A percentile compares a stretch with the other conserved stretches of the same genome.
These are phyloP conservation scores for Vairimorpha ceranae DNA, from an alignment of 371 early-diverging fungal species.

Conservation along the genomic window DNA sequence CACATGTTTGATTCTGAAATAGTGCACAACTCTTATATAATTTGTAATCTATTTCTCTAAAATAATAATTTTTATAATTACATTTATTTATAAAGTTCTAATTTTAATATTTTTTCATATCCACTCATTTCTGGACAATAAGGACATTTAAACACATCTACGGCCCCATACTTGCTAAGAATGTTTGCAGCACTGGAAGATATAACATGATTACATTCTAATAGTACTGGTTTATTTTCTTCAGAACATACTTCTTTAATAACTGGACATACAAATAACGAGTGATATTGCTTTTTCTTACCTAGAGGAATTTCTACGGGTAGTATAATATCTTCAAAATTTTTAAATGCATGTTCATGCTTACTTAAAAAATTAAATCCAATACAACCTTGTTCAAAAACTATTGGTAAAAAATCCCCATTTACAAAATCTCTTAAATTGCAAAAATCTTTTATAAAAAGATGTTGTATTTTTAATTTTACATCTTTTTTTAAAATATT, in stretches of 20 bases:
- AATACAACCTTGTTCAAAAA: constrained; percentile 9
- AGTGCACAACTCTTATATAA: too few species aligned
- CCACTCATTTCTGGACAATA: constrained; percentile 77
- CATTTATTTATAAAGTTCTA: not conserved
- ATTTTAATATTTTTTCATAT: constrained; percentile 15
- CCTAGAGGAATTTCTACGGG: constrained; percentile 29
- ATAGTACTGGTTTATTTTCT: constrained; percentile 91
- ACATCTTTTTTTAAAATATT: not conserved
- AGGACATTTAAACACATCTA: constrained; percentile 72
- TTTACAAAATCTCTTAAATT: not conserved
- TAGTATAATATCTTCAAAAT: constrained; percentile 20
- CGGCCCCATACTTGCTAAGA: constrained; percentile 67
- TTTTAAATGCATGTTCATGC: not conserved
- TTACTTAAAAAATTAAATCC: constrained; percentile 8
- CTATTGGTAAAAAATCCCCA: not conserved
- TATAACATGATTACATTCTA: constrained; percentile 89
- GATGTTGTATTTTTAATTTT: not conserved
- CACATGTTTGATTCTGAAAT: not conserved
- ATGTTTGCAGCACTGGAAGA: constrained; percentile 75
- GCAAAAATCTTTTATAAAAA: constrained; percentile 1
- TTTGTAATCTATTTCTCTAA: too few species aligned
- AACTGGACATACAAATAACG: constrained; percentile 90
- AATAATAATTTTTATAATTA: not conserved
- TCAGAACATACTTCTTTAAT: constrained; percentile 73
- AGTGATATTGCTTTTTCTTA: constrained; percentile 65